These are phyloP conservation scores for Conticribra guillardii DNA, from an alignment of 108 stramenopile species.

Conservation along the genomic window DNA sequence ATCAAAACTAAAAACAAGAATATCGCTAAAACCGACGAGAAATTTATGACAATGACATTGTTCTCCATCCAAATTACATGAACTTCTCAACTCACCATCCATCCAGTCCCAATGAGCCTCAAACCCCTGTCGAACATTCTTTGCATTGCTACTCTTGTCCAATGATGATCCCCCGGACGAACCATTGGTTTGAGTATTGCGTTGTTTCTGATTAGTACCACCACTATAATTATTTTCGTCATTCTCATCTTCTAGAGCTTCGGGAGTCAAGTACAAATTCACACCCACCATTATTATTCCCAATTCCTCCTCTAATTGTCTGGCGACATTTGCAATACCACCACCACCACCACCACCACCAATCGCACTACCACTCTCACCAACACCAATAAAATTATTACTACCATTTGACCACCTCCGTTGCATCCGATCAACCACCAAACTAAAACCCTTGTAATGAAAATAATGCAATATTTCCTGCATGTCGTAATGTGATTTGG, in stretches of 20 bases:
- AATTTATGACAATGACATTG: too few relatives aligned
- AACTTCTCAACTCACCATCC: constrained; percentile 42
- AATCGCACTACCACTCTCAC: not conserved
- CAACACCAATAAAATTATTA: too few relatives aligned
- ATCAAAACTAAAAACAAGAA: too few relatives aligned
- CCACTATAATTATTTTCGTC: not conserved
- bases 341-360: not conserved
- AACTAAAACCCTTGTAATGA: constrained; percentile 34
- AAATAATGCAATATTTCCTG: constrained; percentile 27
- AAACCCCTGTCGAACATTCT: constrained; percentile 11
- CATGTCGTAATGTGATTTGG: constrained; percentile 14
- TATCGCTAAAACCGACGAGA: too few relatives aligned
- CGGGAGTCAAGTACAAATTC: constrained; percentile 41
- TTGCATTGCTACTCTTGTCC: not conserved
- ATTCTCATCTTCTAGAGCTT: constrained; percentile 11
- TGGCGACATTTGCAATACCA: not conserved
- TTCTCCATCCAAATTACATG: too few relatives aligned
- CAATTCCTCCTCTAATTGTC: constrained; percentile 19
- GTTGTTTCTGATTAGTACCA: not conserved
- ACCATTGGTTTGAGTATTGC: constrained; percentile 4
- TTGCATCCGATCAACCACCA: constrained; percentile 35
- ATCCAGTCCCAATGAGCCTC: constrained; percentile 50
- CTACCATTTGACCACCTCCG: constrained; percentile 12
- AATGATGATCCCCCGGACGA: too few relatives aligned
- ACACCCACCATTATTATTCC: constrained; percentile 16